Conservation (phyloP, 1,284 basidiomycete genomes). For the Ceratobasidium sp. region DNA sequence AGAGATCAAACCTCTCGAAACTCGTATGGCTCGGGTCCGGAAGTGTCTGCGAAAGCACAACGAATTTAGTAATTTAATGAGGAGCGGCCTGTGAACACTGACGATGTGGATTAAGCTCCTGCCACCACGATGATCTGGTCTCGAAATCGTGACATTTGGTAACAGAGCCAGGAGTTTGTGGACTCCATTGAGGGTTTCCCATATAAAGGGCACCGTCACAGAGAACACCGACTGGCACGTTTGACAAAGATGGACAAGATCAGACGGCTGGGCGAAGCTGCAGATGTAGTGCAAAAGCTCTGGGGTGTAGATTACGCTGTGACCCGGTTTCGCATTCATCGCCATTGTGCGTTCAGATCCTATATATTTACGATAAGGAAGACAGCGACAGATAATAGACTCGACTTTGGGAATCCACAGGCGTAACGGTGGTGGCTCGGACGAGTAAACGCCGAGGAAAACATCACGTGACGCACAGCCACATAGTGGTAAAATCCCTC, state of each 20-base stretch:
- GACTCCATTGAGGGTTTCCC: neutral
- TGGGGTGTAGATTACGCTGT: neutral
- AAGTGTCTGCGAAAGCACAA: neutral
- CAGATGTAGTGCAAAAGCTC: constrained; percentile 5
- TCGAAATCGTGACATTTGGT: neutral
- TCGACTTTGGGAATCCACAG: no score
- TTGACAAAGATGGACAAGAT: constrained; percentile 4
- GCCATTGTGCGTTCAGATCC: no score
- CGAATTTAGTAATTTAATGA: neutral
- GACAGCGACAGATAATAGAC: no score
- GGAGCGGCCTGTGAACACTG: neutral
- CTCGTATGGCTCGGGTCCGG: neutral
- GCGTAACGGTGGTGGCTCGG: no score
- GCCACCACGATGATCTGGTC: neutral
- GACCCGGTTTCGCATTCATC: neutral
- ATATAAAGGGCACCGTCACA: neutral
- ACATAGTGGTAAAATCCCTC: constrained; percentile 10
- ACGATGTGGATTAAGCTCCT: neutral
- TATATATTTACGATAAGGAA: neutral
- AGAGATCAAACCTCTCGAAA: constrained; percentile 1
- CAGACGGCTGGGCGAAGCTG: neutral
- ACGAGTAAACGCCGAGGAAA: no score
- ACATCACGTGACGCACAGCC: constrained; percentile 19
- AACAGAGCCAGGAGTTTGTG: constrained; percentile 11
- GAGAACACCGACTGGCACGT: neutral